Evolutionary conservation across 805 yeast species (phyloP).

Genomic region (Ogataea minuta): DNA sequence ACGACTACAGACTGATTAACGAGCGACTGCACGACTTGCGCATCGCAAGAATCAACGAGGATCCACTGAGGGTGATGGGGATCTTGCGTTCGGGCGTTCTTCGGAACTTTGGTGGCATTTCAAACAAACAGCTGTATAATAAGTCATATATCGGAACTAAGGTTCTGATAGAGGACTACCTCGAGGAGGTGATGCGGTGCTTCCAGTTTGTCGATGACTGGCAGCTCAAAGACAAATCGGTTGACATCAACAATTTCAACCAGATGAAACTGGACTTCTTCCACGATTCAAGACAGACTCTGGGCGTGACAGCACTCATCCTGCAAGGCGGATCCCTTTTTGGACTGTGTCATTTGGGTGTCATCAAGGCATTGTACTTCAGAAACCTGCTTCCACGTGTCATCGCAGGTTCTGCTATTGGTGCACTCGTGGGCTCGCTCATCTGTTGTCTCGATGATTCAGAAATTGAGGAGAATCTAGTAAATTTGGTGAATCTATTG

Average conservation of each 20-base stretch:
- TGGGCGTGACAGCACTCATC: slow-evolving; percentile 87
- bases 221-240: slow-evolving; percentile 26
- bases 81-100: slow-evolving; percentile 78
- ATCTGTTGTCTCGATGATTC: slow-evolving; percentile 71
- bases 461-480: slow-evolving; percentile 50
- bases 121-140: slow-evolving; percentile 73
- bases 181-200: slow-evolving; percentile 69
- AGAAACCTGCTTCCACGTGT: slow-evolving; percentile 79
- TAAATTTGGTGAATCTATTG: slow-evolving; percentile 48
- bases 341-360: slow-evolving; percentile 93
- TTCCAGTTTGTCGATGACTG: slow-evolving; percentile 57
- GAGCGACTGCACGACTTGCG: slow-evolving; percentile 64
- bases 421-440: slow-evolving; percentile 87
- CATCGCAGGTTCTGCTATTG: slow-evolving; percentile 89
- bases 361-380: slow-evolving; percentile 75
- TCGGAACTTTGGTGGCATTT: slow-evolving; percentile 88
- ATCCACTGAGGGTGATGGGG: slow-evolving; percentile 58
- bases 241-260: slow-evolving; percentile 41
- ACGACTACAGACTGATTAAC: slow-evolving; percentile 80
- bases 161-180: slow-evolving; percentile 80
- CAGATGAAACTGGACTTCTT: slow-evolving; percentile 72
- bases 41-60: slow-evolving; percentile 58
- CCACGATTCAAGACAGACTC: slow-evolving; percentile 81
- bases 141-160: slow-evolving; percentile 89
- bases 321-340: slow-evolving; percentile 94